These are phyloP conservation scores for Claviceps spartinae DNA, from an alignment of 2,329 filamentous ascomycete genomes.

Conservation along the genomic window DNA sequence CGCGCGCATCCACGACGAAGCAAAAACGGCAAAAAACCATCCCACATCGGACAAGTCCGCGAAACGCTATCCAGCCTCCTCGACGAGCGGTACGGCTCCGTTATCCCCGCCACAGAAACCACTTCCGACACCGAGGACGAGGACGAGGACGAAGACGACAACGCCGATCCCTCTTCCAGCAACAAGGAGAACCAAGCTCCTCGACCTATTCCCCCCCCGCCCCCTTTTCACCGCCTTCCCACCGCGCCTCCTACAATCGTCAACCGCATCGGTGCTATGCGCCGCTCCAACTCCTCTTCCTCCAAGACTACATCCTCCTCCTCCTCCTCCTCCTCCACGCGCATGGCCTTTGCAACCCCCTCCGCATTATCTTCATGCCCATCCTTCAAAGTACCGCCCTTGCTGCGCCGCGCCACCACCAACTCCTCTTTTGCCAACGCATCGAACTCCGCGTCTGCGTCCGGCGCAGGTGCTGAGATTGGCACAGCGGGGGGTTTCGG, in stretches of 20 bases:
- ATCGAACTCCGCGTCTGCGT: slow-evolving; percentile 14
- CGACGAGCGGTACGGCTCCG: slow-evolving; percentile 36
- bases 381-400: slow-evolving; percentile 53
- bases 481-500: slow-evolving; percentile 24
- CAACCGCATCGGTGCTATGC: slow-evolving; percentile 61
- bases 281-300: slow-evolving; percentile 19
- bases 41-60: slow-evolving; percentile 66
- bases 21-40: slow-evolving; percentile 50
- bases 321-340: slow-evolving; percentile 11
- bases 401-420: slow-evolving; percentile 62
- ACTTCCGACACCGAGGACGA: slow-evolving; percentile 25
- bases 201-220: slow-evolving; percentile 24
- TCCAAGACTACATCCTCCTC: background rate
- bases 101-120: slow-evolving; percentile 31
- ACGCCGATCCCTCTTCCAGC: slow-evolving; percentile 6
- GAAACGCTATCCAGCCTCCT: slow-evolving; percentile 74
- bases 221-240: background rate
- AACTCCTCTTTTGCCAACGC: slow-evolving; percentile 36
- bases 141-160: background rate
- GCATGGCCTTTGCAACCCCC: slow-evolving; percentile 44
- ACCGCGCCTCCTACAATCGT: slow-evolving; percentile 30
- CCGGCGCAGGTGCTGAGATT: slow-evolving; percentile 9
- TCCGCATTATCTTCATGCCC: slow-evolving; percentile 26
- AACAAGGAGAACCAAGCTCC: slow-evolving; percentile 38
- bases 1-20: slow-evolving; percentile 48